Base-by-base conservation (phyloP, 2,329 filamentous ascomycete species). In the Neofusicoccum kwambonambiense region DNA sequence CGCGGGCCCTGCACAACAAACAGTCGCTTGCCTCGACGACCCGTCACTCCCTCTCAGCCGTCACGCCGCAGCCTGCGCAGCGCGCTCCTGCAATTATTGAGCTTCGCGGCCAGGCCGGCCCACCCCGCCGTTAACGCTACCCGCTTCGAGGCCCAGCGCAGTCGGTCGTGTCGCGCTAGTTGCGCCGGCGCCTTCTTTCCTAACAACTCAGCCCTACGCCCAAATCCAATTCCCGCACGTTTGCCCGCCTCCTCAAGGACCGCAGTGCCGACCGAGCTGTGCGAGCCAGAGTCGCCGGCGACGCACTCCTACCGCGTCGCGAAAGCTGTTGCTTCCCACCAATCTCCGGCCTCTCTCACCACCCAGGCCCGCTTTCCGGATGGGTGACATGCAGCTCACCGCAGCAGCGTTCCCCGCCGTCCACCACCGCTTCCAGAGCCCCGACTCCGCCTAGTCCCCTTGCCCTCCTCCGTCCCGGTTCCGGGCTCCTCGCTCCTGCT, bases 331-430 rank as follows among this genome's bases (percentile, higher is more conserved):
- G 34, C 50, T 52, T 12, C 34, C 34, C 50, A 52, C 34, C 56
- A 47, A 35, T 47, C 56, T 60, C 56, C 56, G 34, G 39, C 56
- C 56, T 60, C 56, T 60, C 56, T 60, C 42, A 60, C 56, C 56
- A 60, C 56, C 8, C 56, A 60, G 41, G 41, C 61, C 47, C 51
- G 50, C 61, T 47, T 56, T 64, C 62, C 62, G 62, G 51, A 64
- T 51, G 62, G 62, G 62, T 64, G 62, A 57, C 62, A 64, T 64
- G 62, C 51, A 45, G 51, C 52, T 57, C 61, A 51, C 62, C 62
- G 51, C 52, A 49, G 44, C 50, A 45, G 50, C 51, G 34, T 41
- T 35, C 51, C 62, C 49, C 41, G 61, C 61, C 61, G 50, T 37
- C 61, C 27, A 63, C 60, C 17, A 47, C 50, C 50, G 27, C 61